Conservation (phyloP, 2,329 filamentous ascomycete genomes). For the Tolypocladium tropicale region DNA sequence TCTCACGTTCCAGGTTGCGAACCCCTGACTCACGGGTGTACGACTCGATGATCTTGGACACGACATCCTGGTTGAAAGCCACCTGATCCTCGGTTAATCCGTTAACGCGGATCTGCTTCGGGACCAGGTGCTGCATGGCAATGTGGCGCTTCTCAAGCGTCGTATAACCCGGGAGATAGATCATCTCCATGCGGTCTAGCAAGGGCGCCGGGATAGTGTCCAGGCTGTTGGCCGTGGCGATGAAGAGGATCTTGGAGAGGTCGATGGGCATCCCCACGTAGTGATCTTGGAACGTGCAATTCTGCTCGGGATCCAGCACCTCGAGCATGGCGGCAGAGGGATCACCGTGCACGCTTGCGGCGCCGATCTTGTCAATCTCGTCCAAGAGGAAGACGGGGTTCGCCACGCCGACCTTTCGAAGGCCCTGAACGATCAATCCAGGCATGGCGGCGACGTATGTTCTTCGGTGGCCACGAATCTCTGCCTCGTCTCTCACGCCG, state of each 20-base stretch:
- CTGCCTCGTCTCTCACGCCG: conserved; percentile 90
- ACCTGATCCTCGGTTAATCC: conserved; percentile 71
- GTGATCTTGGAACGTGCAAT: conserved; percentile 88
- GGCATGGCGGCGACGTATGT: conserved; percentile 99
- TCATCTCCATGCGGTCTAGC: conserved; percentile 94
- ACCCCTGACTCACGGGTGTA: conserved; percentile 97
- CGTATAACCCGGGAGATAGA: conserved; percentile 87
- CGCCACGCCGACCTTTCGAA: conserved; percentile 90
- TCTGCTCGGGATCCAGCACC: conserved; percentile 94
- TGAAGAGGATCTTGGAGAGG: conserved; percentile 92
- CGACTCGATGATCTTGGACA: conserved; percentile 90
- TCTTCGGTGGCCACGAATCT: conserved; percentile 87
- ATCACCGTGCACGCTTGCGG: conserved; percentile 86
- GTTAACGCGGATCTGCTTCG: conserved; percentile 89
- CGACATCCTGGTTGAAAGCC: conserved; percentile 66
- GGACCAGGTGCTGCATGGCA: conserved; percentile 83
- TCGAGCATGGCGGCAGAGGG: conserved; percentile 97
- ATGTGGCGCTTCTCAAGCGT: conserved; percentile 96
- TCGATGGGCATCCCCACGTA: conserved; percentile 95
- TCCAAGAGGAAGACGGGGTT: conserved; percentile 95
- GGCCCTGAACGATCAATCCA: conserved; percentile 80
- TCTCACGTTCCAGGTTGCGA: conserved; percentile 89
- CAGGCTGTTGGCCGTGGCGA: conserved; percentile 89
- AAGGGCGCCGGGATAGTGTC: conserved; percentile 93
- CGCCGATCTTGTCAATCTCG: conserved; percentile 95